Evolutionary conservation across 306 rosid species (phyloP), one percentile per base, ranked within the genome.

Genomic region (Neltuma alba): DNA sequence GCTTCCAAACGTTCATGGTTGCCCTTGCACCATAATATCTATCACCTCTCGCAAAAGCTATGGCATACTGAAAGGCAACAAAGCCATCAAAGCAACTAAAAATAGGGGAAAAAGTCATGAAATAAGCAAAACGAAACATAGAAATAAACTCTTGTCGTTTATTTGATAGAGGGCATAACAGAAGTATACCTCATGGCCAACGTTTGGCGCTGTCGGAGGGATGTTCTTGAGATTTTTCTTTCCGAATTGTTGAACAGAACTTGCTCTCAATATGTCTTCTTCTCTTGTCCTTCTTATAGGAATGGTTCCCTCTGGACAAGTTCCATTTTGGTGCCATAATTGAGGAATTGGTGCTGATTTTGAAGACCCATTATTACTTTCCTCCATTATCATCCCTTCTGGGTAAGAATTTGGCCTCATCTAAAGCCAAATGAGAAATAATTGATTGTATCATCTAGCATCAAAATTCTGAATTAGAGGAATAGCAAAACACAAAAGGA

Each of bases 1-100:
- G 92, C 67, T 84, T 82, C 92, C 92, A 88, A 76, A 82, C 88
- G 77, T 88, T 88, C 76, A 88, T 83, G 79, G 75, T 77, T 76
- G 87, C 92, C 63, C 80, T 82, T 38, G 88, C 89, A 81, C 89
- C 92, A 76, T 82, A 80, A 73, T 73, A 86, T 48, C 80, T 38
- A 42, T 77, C 86, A 42, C 88, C 89, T 31, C 79, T 85, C 62
- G 86, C 86, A 84, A 58, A 86, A 18, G 20, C 87, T 72, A 83
- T 82, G 42, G 92, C 92, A 84, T 88, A 86, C 92, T 88, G 75
- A 33, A n/a, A 41, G 28, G 58, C 79, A 69, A 82, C 87, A 83
- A 86, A 73, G 66, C 13, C 31, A 27, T 62, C 50, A 76, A 74
- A 79, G 9, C 30, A 72, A 52, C 11, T 54, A 50, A 10, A 47